Evolutionary conservation across 2,329 filamentous ascomycete species (phyloP).

Genomic region (Myriosclerotinia curreyana): DNA sequence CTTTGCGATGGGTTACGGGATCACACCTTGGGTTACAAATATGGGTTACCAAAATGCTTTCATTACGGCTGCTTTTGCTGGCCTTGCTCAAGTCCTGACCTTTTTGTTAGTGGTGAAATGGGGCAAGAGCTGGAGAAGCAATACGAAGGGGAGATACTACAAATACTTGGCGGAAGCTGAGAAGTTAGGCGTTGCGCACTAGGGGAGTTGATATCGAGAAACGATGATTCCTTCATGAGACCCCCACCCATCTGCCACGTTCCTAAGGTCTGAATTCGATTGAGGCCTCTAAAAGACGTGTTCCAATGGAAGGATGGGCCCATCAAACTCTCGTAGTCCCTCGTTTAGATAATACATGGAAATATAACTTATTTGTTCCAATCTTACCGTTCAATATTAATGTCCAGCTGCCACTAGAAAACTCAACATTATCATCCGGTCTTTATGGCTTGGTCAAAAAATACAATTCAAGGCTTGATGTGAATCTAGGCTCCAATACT

Average conservation of each 20-base stretch:
- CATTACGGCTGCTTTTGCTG: slow-evolving; percentile 43
- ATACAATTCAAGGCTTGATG: background rate
- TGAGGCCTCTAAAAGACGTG: background rate
- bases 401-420: background rate
- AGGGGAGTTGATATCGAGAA: background rate
- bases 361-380: background rate
- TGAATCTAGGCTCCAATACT: background rate
- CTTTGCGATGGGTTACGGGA: slow-evolving; percentile 51
- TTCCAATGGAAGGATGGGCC: background rate
- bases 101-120: slow-evolving; percentile 49
- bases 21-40: slow-evolving; percentile 46
- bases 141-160: slow-evolving; percentile 42
- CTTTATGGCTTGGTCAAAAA: background rate
- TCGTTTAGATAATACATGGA: background rate
- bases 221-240: too few species aligned
- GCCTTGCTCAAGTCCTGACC: slow-evolving; percentile 42
- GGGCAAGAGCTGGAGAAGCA: slow-evolving; percentile 46
- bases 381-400: background rate
- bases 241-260: background rate
- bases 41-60: slow-evolving; percentile 47
- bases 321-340: background rate
- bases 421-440: background rate
- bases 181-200: slow-evolving; percentile 23
- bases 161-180: slow-evolving; percentile 40
- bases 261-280: background rate